Conservation (phyloP, 2,329 filamentous ascomycete species). For the Colletotrichum karsti region DNA sequence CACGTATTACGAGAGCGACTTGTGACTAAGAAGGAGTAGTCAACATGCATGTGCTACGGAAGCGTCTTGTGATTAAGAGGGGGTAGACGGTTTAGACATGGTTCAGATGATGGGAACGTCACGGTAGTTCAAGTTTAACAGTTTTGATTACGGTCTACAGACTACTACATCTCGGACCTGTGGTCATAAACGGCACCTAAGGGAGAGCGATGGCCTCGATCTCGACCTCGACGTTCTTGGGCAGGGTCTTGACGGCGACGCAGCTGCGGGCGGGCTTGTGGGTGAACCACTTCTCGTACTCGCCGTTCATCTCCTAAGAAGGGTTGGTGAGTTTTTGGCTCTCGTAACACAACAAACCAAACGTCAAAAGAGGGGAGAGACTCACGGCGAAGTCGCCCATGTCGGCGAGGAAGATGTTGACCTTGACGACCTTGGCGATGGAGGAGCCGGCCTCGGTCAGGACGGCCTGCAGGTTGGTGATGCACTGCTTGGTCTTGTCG, state of each 20-base stretch:
- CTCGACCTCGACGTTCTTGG: slow-evolving; percentile 87
- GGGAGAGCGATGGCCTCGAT: slow-evolving; percentile 87
- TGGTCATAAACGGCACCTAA: slow-evolving; percentile 38
- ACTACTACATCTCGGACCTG: not conserved
- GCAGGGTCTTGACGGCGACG: slow-evolving; percentile 88
- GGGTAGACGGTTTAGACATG: too few relatives aligned
- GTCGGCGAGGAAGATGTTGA: slow-evolving; percentile 89
- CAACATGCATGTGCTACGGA: too few relatives aligned
- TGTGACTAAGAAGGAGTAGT: too few relatives aligned
- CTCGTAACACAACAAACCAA: too few relatives aligned
- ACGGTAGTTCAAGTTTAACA: slow-evolving; percentile 12
- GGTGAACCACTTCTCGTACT: slow-evolving; percentile 84
- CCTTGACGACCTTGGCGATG: slow-evolving; percentile 86
- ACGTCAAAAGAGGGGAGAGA: too few relatives aligned
- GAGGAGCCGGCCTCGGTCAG: slow-evolving; percentile 82
- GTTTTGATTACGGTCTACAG: not conserved
- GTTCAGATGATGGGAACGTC: too few relatives aligned
- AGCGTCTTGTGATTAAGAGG: too few relatives aligned
- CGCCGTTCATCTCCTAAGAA: slow-evolving; percentile 78
- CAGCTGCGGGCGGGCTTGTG: slow-evolving; percentile 90
- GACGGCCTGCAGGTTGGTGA: slow-evolving; percentile 85
- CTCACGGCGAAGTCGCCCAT: slow-evolving; percentile 84
- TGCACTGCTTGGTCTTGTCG: slow-evolving; percentile 69
- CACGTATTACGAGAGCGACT: too few relatives aligned
- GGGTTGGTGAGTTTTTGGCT: too few relatives aligned